Conservation (phyloP, 768 basidiomycete genomes). For the Mycena metata region DNA sequence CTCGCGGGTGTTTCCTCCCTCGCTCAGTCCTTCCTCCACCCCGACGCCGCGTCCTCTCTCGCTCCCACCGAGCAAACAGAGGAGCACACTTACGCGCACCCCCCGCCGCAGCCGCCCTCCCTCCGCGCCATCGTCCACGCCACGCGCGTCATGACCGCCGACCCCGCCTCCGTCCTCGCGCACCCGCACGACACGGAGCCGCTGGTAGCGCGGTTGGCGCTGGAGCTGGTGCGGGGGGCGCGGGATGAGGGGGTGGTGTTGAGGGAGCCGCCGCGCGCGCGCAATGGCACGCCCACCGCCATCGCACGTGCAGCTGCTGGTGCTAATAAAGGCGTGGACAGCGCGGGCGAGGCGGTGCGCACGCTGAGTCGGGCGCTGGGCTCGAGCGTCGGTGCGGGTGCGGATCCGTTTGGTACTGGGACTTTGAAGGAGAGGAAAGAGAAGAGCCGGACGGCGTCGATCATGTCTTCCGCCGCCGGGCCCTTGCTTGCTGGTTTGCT, state of each 20-base stretch:
- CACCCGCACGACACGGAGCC: constrained; percentile 75
- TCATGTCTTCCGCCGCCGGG: constrained; percentile 59
- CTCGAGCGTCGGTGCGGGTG: constrained; percentile 36
- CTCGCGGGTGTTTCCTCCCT: constrained; percentile 9
- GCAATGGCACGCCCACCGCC: too few species aligned
- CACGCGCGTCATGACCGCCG: constrained; percentile 89
- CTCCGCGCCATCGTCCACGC: constrained; percentile 85
- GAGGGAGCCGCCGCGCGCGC: too few species aligned
- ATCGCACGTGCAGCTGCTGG: too few species aligned
- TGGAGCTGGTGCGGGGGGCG: constrained; percentile 76
- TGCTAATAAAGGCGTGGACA: too few species aligned
- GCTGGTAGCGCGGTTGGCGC: constrained; percentile 73
- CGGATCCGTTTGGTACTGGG: constrained; percentile 29
- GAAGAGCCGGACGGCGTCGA: constrained; percentile 48
- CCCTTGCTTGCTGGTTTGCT: constrained; percentile 75
- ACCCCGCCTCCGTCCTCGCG: constrained; percentile 78
- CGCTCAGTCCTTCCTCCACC: too few species aligned
- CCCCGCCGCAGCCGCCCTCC: too few species aligned
- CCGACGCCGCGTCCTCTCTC: too few species aligned
- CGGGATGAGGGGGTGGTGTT: constrained; percentile 72
- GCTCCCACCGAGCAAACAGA: too few species aligned
- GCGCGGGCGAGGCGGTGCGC: constrained; percentile 57
- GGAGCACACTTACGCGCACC: too few species aligned
- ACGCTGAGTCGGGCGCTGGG: constrained; percentile 63
- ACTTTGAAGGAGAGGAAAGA: constrained; percentile 28